Evolutionary conservation across 129 eudicot genomes (phyloP), one percentile per base, ranked within the genome.

Genomic region (Cynara cardunculus): DNA sequence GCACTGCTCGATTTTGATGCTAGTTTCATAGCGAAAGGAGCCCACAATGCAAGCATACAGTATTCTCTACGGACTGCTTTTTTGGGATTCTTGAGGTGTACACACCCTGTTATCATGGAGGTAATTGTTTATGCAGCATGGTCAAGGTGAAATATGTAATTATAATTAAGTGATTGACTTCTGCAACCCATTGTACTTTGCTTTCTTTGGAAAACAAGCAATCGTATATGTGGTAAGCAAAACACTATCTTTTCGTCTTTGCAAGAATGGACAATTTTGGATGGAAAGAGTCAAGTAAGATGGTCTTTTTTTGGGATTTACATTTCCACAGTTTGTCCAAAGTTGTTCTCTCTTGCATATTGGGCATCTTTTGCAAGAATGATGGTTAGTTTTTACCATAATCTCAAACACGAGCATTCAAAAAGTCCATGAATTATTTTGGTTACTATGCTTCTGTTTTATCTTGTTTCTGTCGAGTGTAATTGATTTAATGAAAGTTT

Each of bases 11-110:
- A 89, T 65, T 89, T 96, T 27, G 79, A 91, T 81, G 75, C 89
- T 14, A 85, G 82, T 78, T 80, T 84, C 71, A 87, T 85, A 83
- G 69, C 65, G 25, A 93, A 84, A 87, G 93, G 90, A 69, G 90
- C 81, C 69, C 99, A 96, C 82, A 61, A 75, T 72, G 78, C 88
- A 72, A 96, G 99, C 85, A 79, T 91, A 73, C 97, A 89, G 74
- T 96, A 92, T 82, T 91, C 98, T 77, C 9, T 93, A 69, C 86
- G 99, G 86, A 91, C 91, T 59, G 96, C 99, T 41, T 88, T 88
- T 41, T 80, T 96, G 80, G 99, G 99, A 62, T 96, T 96, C 76
- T 81, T 96, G 78, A 92, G 93, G 87, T 87, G 91, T 79, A 89
- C 91, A 12, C 88, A 91, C 89, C 97, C 98, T 30, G 69, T 83